Evolutionary conservation across 2,329 filamentous ascomycete genomes (phyloP), one percentile per base, ranked within the genome.

Genomic region (Epichloe typhina): DNA sequence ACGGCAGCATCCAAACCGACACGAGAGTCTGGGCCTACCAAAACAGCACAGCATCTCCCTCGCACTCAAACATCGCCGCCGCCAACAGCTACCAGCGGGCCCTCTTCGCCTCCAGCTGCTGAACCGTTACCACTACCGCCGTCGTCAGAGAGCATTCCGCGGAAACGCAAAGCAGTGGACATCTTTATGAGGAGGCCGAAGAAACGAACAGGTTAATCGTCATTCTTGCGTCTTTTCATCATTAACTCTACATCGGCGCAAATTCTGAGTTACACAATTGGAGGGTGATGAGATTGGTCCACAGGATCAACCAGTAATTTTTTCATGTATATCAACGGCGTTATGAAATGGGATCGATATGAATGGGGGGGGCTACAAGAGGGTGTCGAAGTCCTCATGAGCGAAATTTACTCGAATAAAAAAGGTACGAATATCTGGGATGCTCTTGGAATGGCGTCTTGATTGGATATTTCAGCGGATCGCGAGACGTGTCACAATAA

Each of bases 101-200:
- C n/a, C n/a, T 40, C 50, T 21, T 38, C 37, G 7, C 31, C 50
- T 21, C 51, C 51, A 23, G 5, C 43, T 36, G n/a, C 40, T 7
- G 47, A 50, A 19, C 13, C 46, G 5, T 12, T 35, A 15, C 31
- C 50, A 44, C 31, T 13, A 43, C 38, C 40, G 15, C 12, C 47
- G 4, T 17, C 49, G 23, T 46, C 48, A 21, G 40, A 31, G 7
- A 21, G 44, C 26, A 4, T 58, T 3, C 48, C 56, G 8, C 62
- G 65, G 41, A 76, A 76, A 57, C 68, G 73, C 49, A 74, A 74
- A 57, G 59, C 64, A 0, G 69, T 71, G 4, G 70, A 71, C 53
- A 64, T 76, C n/a, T 78, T 78, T 54, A 75, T 76, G 71, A 66
- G 64, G 43, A 67, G 64, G 43, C 70, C 66, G 5, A 73, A 72